A percentile compares a stretch with the other conserved stretches of the same genome.
Conservation (phyloP, 345 rosid species). For the Alliaria petiolata region DNA sequence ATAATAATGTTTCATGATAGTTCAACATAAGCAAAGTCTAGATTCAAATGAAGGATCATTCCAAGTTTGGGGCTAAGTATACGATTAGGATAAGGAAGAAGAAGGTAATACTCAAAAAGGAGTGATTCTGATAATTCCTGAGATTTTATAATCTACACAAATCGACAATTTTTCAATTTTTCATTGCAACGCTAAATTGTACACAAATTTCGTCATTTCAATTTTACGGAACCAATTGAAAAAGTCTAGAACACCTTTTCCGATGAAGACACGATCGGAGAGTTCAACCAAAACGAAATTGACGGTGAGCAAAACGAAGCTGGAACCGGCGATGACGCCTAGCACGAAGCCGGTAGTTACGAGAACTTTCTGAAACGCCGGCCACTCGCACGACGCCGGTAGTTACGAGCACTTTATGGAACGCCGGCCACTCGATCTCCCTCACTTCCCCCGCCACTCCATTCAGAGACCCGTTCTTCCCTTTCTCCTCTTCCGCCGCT, state of each 20-base stretch:
- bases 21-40: slow-evolving; percentile 61
- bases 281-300: slow-evolving; percentile 88
- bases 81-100: no score
- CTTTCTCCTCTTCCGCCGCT: slow-evolving; percentile 36
- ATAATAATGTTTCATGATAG: no score
- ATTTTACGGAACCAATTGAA: slow-evolving; percentile 34
- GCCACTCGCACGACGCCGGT: slow-evolving; percentile 94
- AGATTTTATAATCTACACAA: neutral
- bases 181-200: neutral
- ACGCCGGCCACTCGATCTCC: slow-evolving; percentile 94
- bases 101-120: no score
- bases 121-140: neutral
- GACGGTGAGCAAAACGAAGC: slow-evolving; percentile 79
- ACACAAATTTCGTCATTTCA: neutral
- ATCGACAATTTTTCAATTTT: neutral
- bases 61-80: no score
- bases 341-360: no score
- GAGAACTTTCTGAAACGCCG: no score
- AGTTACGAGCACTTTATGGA: slow-evolving; percentile 75
- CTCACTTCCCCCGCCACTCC: slow-evolving; percentile 83
- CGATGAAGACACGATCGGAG: slow-evolving; percentile 74
- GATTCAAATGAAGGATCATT: no score
- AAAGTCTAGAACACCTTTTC: slow-evolving; percentile 85
- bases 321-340: slow-evolving; percentile 91
- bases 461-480: slow-evolving; percentile 38